Base-by-base conservation (phyloP, 2,329 filamentous ascomycete species). In the Ophiostoma pallidulum region DNA sequence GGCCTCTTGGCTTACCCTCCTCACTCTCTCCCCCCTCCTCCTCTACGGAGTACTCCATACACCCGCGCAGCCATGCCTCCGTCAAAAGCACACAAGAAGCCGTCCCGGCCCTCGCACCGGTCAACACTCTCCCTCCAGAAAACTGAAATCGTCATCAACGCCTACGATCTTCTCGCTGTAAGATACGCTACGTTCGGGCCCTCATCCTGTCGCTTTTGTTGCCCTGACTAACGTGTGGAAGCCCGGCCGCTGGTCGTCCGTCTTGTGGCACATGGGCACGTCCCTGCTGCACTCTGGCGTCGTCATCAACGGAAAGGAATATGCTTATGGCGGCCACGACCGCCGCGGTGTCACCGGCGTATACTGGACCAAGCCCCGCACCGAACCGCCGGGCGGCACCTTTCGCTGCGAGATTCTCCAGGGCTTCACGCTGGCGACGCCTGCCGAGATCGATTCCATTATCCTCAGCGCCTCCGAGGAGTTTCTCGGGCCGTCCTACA, bases 241-340 rank as follows among this genome's bases (percentile, higher is more conserved):
- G 77, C 84, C 85, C 35, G 84, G 86, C 42, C 79, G 80, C 56
- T 64, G 92, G 33, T 82, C 86, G n/a, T 80, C 83, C 0, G 57
- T 87, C 12, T 74, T 94, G 26, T 94, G 87, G 87, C 75, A 80
- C 18, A 62, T 91, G 47, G 87, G 87, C 50, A 77, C 82, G 39
- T 86, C 82, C 5, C 78, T 94, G 29, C 75, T 92, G 5, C 87
- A 94, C 62, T 86, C 86, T 0, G 87, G 86, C 45, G 83, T 94
- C 46, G 85, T 89, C 35, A 86, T 92, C 64, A 82, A 82, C 61
- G 78, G 82, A 55, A 77, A 73, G 53, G 87, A 94, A 69, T 94
- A 92, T 61, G 87, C 87, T 19, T 94, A 87, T 59, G 87, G 87
- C 37, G 87, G 87, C 2, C 87, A 94, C 62, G 80, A 86, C 59